Percentiles rank a stretch among this genome's conserved stretches.
These are phyloP conservation scores for Hymenoscyphus linearis DNA, from an alignment of 2,329 filamentous ascomycete species.

Conservation along the genomic window DNA sequence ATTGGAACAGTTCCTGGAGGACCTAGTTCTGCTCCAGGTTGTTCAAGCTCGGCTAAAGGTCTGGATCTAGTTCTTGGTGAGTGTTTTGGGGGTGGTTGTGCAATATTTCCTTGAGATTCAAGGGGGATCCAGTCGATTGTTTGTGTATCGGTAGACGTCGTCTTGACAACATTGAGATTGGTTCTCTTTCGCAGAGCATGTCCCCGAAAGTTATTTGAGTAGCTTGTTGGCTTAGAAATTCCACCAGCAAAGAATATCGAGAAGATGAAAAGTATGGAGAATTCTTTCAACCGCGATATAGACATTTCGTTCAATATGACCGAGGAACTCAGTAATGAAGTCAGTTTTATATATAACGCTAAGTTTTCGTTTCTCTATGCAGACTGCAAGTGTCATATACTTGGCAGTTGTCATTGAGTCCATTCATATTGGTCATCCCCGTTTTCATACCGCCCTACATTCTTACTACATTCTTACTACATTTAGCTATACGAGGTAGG, in stretches of 20 bases:
- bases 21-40: conserved; percentile 7
- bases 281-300: not conserved
- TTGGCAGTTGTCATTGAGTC: not conserved
- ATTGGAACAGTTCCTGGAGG: conserved; percentile 17
- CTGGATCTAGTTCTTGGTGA: not conserved
- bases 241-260: not conserved
- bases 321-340: not conserved
- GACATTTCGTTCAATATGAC: not conserved
- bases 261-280: not conserved
- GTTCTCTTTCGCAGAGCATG: conserved; percentile 7
- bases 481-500: not conserved
- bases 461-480: not conserved
- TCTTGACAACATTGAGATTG: conserved; percentile 9
- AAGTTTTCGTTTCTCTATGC: not conserved
- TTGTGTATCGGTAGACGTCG: conserved; percentile 10
- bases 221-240: not conserved
- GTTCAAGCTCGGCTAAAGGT: conserved; percentile 8
- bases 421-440: not conserved
- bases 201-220: conserved; percentile 2
- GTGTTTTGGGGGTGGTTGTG: conserved; percentile 8
- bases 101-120: conserved; percentile 15
- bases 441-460: not conserved
- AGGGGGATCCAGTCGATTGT: conserved; percentile 16
- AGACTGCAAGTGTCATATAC: not conserved
- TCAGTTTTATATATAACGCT: not conserved